phyloP scores from a whole-genome alignment of 768 basidiomycete species.

The Tulasnella calospora region DNA sequence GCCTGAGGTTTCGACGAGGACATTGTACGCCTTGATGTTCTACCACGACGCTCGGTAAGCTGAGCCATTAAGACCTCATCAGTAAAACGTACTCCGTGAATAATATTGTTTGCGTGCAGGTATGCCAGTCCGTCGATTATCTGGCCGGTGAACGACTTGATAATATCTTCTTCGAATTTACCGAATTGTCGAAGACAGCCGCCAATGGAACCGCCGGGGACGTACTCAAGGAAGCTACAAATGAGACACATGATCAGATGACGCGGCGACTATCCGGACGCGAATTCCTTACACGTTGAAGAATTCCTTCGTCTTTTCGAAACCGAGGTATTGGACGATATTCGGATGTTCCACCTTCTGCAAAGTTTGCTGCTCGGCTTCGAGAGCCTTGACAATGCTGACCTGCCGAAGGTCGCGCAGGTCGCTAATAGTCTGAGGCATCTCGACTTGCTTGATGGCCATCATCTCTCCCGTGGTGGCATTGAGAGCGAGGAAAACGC shows the following conservation, averaged over 20 bases:
- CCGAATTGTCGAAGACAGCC: slow-evolving; percentile 86
- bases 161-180: slow-evolving; percentile 85
- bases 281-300: slow-evolving; percentile 75
- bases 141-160: slow-evolving; percentile 87
- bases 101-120: slow-evolving; percentile 83
- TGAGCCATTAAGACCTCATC: neutral
- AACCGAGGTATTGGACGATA: slow-evolving; percentile 95
- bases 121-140: slow-evolving; percentile 90
- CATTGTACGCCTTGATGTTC: slow-evolving; percentile 98
- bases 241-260: slow-evolving; percentile 26
- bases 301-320: slow-evolving; percentile 81
- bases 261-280: neutral
- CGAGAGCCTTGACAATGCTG: slow-evolving; percentile 83
- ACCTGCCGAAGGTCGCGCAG: slow-evolving; percentile 83
- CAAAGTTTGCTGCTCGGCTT: slow-evolving; percentile 91
- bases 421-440: slow-evolving; percentile 89
- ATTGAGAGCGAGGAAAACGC: slow-evolving; percentile 93
- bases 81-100: slow-evolving; percentile 67
- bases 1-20: slow-evolving; percentile 90
- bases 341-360: slow-evolving; percentile 96
- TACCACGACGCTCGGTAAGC: slow-evolving; percentile 34
- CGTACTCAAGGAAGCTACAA: slow-evolving; percentile 91
- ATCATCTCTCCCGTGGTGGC: slow-evolving; percentile 98
- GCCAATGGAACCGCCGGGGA: slow-evolving; percentile 93
- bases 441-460: slow-evolving; percentile 97